Base-by-base conservation (phyloP, 2,329 filamentous ascomycete species). In the Paecilomyces fulvus region DNA sequence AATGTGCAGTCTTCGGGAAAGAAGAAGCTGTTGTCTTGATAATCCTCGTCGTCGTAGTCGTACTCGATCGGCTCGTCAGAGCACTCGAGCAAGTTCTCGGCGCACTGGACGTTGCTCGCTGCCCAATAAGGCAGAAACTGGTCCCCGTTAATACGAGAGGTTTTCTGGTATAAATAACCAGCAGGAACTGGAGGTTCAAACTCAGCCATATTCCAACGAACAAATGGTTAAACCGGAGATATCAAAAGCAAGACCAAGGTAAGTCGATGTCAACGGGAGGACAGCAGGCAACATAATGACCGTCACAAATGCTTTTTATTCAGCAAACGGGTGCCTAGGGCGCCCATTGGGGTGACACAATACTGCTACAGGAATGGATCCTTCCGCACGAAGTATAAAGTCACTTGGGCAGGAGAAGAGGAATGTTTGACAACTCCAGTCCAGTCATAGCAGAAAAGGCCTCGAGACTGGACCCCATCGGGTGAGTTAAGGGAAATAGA, bases 1-100 rank as follows among this genome's bases (percentile, higher is more conserved):
- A 68, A 75, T 52, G 69, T 70, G 63, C 71, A 75, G 58, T 75
- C 73, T 62, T 75, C 73, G 9, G 72, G 73, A 43, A 75, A 75
- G 60, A 75, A 75, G 62, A 75, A 75, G 56, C 67, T 73, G 58
- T 75, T 75, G 52, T 75, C 73, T 56, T 64, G 64, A 55, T 73
- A 74, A 57, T 74, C 73, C 46, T 71, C 64, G 63, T 75, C 73
- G 63, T 73, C 64, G 68, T 73, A 62, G 57, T 74, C 69, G 72
- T 75, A 75, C 55, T 73, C 72, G 61, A 75, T 72, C 31, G 72
- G 73, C 49, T 75, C 70, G 62, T 70, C 61, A 23, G 70, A 71
- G 59, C 60, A 69, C 57, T 72, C 72, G 20, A 75, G 65, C 3
- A 75, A 65, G 51, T 75, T 70, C 59, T 73, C 67, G 1, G 73